Base-by-base conservation (phyloP, 2,329 filamentous ascomycete species). In the Lanzia echinophila region DNA sequence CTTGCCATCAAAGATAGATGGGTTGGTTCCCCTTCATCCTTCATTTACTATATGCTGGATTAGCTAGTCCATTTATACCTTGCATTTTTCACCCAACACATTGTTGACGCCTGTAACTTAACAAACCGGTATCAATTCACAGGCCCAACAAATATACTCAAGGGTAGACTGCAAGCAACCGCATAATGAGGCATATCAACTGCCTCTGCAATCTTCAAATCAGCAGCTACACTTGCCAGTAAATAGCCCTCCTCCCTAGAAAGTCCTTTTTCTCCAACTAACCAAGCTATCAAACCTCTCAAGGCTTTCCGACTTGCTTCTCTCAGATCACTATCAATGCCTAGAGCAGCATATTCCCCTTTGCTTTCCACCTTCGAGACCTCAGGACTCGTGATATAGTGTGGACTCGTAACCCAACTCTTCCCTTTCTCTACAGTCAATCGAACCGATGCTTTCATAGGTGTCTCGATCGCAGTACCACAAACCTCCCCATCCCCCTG, bases 401-500 rank as follows among this genome's bases (percentile, higher is more conserved):
- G 76, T 38, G 77, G 77, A 17, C 72, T 71, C 28, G 68, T 69
- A 28, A 78, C 67, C 71, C 72, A 77, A 12, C 67, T 61, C 58
- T 71, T 75, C 47, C 69, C 68, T 62, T 76, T 77, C 53, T 73
- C 69, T 6, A 79, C 66, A 3, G 72, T 74, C 34, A 81, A 69
- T n/a, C 72, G 70, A 33, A 80, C 60, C 0, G 71, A 72, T 0
- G 76, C 77, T 54, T 67, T 71, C 67, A 78, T 74, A 1, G 75
- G 71, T 24, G 76, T 79, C 68, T 80, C 78, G 59, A 80, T 77
- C 6, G 78, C 78, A n/a, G 75, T 78, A 6, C 78, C 76, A 58
- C 76, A 79, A 20, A 79, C 73, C 58, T 79, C 77, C 3, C 77
- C 77, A 56, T 79, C 75, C 3, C 77, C 77, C 60, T 80, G 77